These are phyloP conservation scores for Chlamydomonas asymmetrica DNA, from an alignment of 139 green algal species.

Conservation along the genomic window DNA sequence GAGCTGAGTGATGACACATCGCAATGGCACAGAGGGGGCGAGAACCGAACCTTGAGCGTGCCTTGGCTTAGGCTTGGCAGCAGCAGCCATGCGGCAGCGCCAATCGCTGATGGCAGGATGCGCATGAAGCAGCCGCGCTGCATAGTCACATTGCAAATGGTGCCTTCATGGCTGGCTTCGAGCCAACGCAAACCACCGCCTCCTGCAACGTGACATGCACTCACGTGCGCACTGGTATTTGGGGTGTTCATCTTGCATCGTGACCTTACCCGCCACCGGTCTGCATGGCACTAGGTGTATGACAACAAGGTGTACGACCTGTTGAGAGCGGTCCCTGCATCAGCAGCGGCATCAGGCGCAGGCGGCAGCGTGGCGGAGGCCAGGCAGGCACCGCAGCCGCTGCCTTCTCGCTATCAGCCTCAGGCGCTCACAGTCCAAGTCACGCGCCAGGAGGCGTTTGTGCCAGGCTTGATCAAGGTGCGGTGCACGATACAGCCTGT, in stretches of 20 bases:
- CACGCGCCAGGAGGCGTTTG: conserved; percentile 58
- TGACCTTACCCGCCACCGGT: too few species aligned
- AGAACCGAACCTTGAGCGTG: too few species aligned
- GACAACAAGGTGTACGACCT: conserved; percentile 82
- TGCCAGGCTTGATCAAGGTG: conserved; percentile 10
- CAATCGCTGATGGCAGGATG: neutral
- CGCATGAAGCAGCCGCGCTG: neutral
- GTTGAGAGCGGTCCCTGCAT: conserved; percentile 30
- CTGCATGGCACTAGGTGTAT: conserved; percentile 63
- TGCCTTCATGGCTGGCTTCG: neutral
- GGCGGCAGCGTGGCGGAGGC: too few species aligned
- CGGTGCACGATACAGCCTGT: neutral
- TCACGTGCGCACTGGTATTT: neutral
- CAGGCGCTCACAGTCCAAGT: conserved; percentile 25
- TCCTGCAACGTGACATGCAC: too few species aligned
- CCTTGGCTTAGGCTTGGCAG: neutral
- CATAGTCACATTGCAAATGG: neutral
- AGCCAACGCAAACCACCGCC: neutral
- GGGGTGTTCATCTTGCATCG: neutral
- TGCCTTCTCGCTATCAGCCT: neutral
- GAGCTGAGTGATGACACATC: neutral
- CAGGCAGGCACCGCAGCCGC: too few species aligned
- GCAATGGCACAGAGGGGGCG: neutral
- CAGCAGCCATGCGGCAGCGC: too few species aligned
- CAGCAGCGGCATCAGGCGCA: neutral